Conservation (phyloP, 176 grass and related monocot genomes). For the Bromus sterilis region DNA sequence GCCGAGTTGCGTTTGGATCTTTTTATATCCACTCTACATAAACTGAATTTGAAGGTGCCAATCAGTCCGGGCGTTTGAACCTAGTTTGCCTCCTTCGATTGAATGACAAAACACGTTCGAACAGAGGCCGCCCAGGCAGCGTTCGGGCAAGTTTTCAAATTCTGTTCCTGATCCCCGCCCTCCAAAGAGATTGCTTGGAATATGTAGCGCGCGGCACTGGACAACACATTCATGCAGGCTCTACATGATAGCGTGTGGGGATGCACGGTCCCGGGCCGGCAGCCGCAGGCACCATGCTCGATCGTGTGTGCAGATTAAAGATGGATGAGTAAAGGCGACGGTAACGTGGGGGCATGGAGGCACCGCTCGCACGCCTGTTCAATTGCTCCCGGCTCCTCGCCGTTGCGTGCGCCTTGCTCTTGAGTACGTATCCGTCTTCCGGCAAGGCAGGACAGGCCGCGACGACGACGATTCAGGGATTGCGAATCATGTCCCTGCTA, state of each 20-base stretch:
- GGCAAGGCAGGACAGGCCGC: constrained; percentile 13
- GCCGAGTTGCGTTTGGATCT: too few relatives aligned
- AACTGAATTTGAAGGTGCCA: too few relatives aligned
- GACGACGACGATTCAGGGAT: neutral
- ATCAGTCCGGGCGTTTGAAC: too few relatives aligned
- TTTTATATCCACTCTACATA: too few relatives aligned
- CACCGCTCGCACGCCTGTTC: constrained; percentile 42
- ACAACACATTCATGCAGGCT: neutral
- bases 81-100: too few relatives aligned
- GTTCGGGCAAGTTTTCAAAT: neutral
- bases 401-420: constrained; percentile 18
- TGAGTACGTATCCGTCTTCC: neutral
- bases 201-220: neutral
- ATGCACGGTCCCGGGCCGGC: neutral
- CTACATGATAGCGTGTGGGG: neutral
- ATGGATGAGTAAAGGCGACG: constrained; percentile 46
- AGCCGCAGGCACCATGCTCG: neutral
- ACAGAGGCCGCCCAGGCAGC: too few relatives aligned
- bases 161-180: neutral
- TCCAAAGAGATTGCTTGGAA: neutral
- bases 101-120: too few relatives aligned
- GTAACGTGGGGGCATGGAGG: constrained; percentile 34
- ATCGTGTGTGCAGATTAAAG: constrained; percentile 18
- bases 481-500: constrained; percentile 8
- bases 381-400: constrained; percentile 21